Conservation (phyloP, 306 rosid genomes). For the Argentina anserina region DNA sequence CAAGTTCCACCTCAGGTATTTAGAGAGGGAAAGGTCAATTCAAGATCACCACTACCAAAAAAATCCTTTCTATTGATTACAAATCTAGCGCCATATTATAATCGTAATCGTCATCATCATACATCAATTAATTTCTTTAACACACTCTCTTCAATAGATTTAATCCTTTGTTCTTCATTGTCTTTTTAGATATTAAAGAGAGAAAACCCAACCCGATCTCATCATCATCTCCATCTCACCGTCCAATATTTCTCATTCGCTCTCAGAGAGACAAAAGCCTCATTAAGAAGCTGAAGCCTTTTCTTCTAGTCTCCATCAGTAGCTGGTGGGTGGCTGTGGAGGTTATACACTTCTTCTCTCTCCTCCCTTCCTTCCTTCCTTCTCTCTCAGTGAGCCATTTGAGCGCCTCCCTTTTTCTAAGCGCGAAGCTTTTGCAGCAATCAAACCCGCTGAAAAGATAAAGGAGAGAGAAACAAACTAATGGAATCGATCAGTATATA, state of each 20-base stretch:
- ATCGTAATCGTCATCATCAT: slow-evolving; percentile 31
- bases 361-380: slow-evolving; percentile 19
- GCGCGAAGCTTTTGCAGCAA: slow-evolving; percentile 70
- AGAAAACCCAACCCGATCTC: slow-evolving; percentile 7
- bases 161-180: slow-evolving; percentile 22
- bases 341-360: slow-evolving; percentile 19
- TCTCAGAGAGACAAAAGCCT: slow-evolving; percentile 28
- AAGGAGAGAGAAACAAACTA: slow-evolving; percentile 39
- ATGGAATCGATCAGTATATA: slow-evolving; percentile 6
- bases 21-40: not conserved
- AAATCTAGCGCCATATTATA: slow-evolving; percentile 16
- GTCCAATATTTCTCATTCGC: slow-evolving; percentile 29
- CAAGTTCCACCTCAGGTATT: not conserved
- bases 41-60: slow-evolving; percentile 31
- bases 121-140: slow-evolving; percentile 1
- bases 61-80: slow-evolving; percentile 31
- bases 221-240: slow-evolving; percentile 32
- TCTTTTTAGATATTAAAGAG: slow-evolving; percentile 13
- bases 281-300: not conserved
- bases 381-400: slow-evolving; percentile 40
- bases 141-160: slow-evolving; percentile 2
- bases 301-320: slow-evolving; percentile 56
- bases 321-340: slow-evolving; percentile 59
- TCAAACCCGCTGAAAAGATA: slow-evolving; percentile 68
- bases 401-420: slow-evolving; percentile 63